Evolutionary conservation across 1,139 yeast genomes (phyloP), one percentile per base, ranked within the genome.

Genomic region (Neolecta irregularis): DNA sequence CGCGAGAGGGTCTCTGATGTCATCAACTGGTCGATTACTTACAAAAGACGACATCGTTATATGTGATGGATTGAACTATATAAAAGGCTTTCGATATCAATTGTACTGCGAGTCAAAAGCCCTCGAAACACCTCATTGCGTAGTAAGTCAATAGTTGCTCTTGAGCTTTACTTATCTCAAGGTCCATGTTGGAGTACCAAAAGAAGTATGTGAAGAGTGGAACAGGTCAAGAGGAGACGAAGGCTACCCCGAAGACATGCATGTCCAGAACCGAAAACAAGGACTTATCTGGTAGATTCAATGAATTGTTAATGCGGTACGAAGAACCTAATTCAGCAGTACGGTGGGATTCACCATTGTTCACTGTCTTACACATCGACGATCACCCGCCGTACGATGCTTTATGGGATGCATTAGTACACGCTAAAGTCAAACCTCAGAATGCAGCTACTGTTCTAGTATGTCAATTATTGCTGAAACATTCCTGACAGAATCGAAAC

Each of bases 31-130:
- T 49, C 64, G 95, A 45, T 81, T 77, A 44, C 58, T 91, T 6
- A 63, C 77, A 3, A 65, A 74, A 32, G 62, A 66, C 20, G 74
- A 69, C 21, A 65, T 88, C 32, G 95, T 88, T 1, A 72, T 88
- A 15, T 63, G 88, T 39, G 98, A 88, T 55, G 69, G 91, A 2
- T 61, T 83, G 51, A 75, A 83, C 17, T 91, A 91, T 52, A 91
- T 91, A 50, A 91, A 88, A 52, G 99, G 99, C 0, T 83, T 83
- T 52, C 63, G 98, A 41, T 88, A 91, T 55, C 99, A 88, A 55
- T 62, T 88, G 38, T 83, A 72, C 54, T 83, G 96, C 55, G 98
- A 88, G 53, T 88, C 93, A 26, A 85, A 85, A 50, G 78, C 85
- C 1, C 62, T 73, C 20, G 66, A 72, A 12, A 83, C 96, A 1